Conservation (phyloP, 2,329 filamentous ascomycete genomes). For the Diplodia corticola region DNA sequence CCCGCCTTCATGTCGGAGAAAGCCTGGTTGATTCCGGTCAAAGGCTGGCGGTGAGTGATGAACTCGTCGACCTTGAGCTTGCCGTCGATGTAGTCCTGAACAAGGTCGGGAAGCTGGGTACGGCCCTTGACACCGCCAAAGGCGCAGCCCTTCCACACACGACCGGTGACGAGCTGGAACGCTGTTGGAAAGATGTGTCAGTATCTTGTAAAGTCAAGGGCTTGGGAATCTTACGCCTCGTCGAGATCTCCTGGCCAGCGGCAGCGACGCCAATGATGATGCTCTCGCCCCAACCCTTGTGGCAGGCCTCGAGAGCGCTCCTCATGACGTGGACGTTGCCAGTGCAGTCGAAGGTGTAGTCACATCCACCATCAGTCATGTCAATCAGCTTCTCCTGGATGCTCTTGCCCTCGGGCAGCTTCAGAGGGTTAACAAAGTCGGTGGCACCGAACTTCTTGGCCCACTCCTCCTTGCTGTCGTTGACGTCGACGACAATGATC, state of each 20-base stretch:
- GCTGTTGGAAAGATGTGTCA: slow-evolving; percentile 52
- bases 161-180: slow-evolving; percentile 97
- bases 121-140: slow-evolving; percentile 99
- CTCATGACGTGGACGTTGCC: slow-evolving; percentile 97
- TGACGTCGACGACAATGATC: slow-evolving; percentile 80
- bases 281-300: slow-evolving; percentile 98
- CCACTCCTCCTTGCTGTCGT: slow-evolving; percentile 90
- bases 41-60: slow-evolving; percentile 89
- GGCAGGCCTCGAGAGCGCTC: slow-evolving; percentile 91
- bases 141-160: slow-evolving; percentile 96
- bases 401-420: slow-evolving; percentile 65
- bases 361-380: slow-evolving; percentile 96
- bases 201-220: neutral
- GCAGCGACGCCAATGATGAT: slow-evolving; percentile 98
- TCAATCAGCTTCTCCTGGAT: slow-evolving; percentile 92
- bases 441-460: slow-evolving; percentile 92
- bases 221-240: slow-evolving; percentile 70
- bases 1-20: slow-evolving; percentile 95
- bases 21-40: slow-evolving; percentile 82
- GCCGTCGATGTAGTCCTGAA: slow-evolving; percentile 85
- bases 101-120: slow-evolving; percentile 82
- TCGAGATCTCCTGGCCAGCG: slow-evolving; percentile 92
- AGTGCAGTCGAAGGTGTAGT: slow-evolving; percentile 99
- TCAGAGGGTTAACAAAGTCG: slow-evolving; percentile 88
- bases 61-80: slow-evolving; percentile 98